Evolutionary conservation across 2,329 filamentous ascomycete genomes (phyloP).

Genomic region (Monilinia vaccinii-corymbosi): DNA sequence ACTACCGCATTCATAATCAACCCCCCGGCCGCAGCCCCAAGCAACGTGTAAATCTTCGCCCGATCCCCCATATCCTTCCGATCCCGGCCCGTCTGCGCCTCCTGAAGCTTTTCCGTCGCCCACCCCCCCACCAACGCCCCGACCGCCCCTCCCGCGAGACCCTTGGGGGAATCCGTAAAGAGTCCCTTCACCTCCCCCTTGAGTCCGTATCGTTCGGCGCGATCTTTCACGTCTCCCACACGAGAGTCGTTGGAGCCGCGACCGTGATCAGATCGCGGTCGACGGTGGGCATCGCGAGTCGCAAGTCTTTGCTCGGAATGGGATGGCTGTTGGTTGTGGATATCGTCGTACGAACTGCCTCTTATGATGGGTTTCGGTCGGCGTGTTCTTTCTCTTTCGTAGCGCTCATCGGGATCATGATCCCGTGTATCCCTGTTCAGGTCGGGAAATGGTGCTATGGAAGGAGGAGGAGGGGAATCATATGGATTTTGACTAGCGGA

Average conservation of each 20-base stretch:
- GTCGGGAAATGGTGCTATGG: background rate
- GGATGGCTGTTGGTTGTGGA: background rate
- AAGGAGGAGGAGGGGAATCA: background rate
- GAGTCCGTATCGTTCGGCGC: background rate
- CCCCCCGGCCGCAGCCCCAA: slow-evolving; percentile 24
- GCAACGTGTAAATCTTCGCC: slow-evolving; percentile 17
- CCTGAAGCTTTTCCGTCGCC: slow-evolving; percentile 19
- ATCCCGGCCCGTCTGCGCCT: slow-evolving; percentile 13
- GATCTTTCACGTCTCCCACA: background rate
- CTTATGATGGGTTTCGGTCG: background rate
- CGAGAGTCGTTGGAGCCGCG: background rate
- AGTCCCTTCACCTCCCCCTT: slow-evolving; percentile 20
- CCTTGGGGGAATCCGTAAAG: slow-evolving; percentile 18
- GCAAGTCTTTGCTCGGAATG: background rate
- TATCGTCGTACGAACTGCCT: slow-evolving; percentile 5
- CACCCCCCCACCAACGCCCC: slow-evolving; percentile 24
- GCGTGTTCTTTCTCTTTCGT: background rate
- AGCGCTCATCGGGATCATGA: background rate
- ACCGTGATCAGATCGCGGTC: background rate
- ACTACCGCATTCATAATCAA: slow-evolving; percentile 22
- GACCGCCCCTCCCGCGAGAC: slow-evolving; percentile 17
- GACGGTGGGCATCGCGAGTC: background rate
- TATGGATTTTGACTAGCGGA: background rate
- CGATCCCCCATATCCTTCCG: slow-evolving; percentile 11
- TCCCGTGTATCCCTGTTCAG: background rate